Evolutionary conservation across 1,139 yeast genomes (phyloP), one percentile per base, ranked within the genome.

Genomic region (Kodamaea ohmeri): DNA sequence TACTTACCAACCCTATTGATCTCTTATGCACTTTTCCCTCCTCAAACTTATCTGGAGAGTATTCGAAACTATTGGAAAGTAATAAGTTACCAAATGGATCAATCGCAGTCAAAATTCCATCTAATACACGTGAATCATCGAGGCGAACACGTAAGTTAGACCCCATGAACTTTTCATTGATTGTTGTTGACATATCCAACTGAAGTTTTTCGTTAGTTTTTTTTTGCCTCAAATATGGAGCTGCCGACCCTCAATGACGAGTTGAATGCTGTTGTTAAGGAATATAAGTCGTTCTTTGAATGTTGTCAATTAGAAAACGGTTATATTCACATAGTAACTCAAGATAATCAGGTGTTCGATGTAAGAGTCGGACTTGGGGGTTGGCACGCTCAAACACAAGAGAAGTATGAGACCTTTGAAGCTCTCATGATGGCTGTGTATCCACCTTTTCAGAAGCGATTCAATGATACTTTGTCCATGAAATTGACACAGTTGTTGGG

Each of bases 41-140:
- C 39, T 60, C 48, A 17, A 67, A 42, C 32, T 50, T 53, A 40
- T 63, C 71, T 2, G 39, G 40, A 0, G 70, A 57, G 17, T 59
- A 58, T 43, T 71, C 76, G 39, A 47, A 56, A 3, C 61, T 65
- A 42, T 67, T 59, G 11, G 68, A 58, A 37, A 71, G 42, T 13
- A 71, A 54, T 34, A 71, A 45, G 45, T 71, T 70, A 1, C 76
- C 76, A 53, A 68, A 71, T 1, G 75, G 74, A 44, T 71, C 76
- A 14, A 70, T 60, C 4, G 62, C 75, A 1, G 73, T 64, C 30
- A 71, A 53, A 2, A 65, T 51, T 1, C 76, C 76, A 26, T 64
- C 66, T 16, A 71, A 48, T 1, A 53, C 49, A 32, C 76, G 50
- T 3, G 55, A 45, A 39, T 71, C 74, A 2, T 47, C 49, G 33